phyloP scores from a whole-genome alignment of 2,329 filamentous ascomycete genomes.

The Mycosphaerella arachidis region DNA sequence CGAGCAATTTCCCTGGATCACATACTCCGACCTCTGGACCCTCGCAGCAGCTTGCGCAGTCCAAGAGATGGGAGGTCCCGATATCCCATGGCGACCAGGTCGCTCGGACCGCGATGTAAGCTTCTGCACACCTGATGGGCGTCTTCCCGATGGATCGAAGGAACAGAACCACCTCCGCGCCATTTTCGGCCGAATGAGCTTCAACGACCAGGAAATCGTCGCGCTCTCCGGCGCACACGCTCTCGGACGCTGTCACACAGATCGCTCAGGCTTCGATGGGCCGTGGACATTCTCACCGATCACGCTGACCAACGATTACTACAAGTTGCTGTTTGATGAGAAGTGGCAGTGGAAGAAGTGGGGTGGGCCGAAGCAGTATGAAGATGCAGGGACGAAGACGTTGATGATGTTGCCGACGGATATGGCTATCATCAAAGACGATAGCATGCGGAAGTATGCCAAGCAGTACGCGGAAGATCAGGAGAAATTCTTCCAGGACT shows the following conservation, averaged over 20 bases:
- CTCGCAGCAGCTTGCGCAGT: conserved; percentile 78
- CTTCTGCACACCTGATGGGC: conserved; percentile 90
- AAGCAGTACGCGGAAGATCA: conserved; percentile 89
- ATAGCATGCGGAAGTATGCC: conserved; percentile 73
- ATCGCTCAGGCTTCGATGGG: conserved; percentile 82
- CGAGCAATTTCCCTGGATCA: conserved; percentile 88
- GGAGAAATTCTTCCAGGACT: conserved; percentile 90
- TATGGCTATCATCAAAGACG: conserved; percentile 81
- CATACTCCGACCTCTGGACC: conserved; percentile 96
- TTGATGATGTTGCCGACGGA: conserved; percentile 98
- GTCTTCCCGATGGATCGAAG: conserved; percentile 77
- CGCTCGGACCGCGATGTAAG: conserved; percentile 72
- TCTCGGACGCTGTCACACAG: conserved; percentile 81
- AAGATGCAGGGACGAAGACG: conserved; percentile 79
- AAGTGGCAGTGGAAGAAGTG: conserved; percentile 92
- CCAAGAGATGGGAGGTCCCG: conserved; percentile 91
- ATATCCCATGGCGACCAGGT: conserved; percentile 83
- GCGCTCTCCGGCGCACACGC: conserved; percentile 82
- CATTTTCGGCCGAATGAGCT: conserved; percentile 97
- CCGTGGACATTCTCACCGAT: conserved; percentile 92
- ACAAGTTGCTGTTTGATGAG: conserved; percentile 78
- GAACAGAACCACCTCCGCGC: conserved; percentile 75
- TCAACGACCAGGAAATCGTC: conserved; percentile 95
- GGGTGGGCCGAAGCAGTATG: conserved; percentile 85
- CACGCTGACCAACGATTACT: conserved; percentile 92